These are phyloP conservation scores for Tetrahymena elliotti DNA, from an alignment of 73 alveolate species.

Conservation along the genomic window DNA sequence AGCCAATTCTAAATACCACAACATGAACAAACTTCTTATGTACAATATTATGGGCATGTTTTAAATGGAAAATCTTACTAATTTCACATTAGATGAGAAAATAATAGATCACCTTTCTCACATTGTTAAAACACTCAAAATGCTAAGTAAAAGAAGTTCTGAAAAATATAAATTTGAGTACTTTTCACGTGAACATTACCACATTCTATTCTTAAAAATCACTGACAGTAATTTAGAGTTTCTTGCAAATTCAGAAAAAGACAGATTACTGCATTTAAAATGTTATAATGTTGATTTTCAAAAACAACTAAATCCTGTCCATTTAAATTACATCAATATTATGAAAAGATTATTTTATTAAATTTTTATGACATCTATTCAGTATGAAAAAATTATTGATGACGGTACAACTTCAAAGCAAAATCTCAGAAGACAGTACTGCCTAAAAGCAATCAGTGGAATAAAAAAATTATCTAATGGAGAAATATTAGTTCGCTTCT, in stretches of 20 bases:
- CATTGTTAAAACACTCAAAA: background rate
- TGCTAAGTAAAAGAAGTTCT: background rate
- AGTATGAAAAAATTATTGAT: background rate
- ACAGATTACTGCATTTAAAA: background rate
- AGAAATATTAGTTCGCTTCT: background rate
- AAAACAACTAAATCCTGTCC: background rate
- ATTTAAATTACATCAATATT: background rate
- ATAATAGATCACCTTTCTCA: background rate
- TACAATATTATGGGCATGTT: background rate
- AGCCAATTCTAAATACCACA: background rate
- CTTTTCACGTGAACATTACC: background rate
- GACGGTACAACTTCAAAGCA: background rate
- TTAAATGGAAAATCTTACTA: background rate
- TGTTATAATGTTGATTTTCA: background rate
- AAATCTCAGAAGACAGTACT: background rate
- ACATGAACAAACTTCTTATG: background rate
- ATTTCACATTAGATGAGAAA: background rate
- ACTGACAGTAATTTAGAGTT: background rate
- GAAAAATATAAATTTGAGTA: background rate
- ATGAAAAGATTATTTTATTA: background rate
- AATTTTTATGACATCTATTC: background rate
- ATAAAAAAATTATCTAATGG: background rate
- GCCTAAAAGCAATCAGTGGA: background rate
- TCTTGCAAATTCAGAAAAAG: background rate
- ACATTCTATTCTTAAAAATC: background rate